phyloP scores from a whole-genome alignment of 768 basidiomycete genomes.

The Lentinula lateritia region DNA sequence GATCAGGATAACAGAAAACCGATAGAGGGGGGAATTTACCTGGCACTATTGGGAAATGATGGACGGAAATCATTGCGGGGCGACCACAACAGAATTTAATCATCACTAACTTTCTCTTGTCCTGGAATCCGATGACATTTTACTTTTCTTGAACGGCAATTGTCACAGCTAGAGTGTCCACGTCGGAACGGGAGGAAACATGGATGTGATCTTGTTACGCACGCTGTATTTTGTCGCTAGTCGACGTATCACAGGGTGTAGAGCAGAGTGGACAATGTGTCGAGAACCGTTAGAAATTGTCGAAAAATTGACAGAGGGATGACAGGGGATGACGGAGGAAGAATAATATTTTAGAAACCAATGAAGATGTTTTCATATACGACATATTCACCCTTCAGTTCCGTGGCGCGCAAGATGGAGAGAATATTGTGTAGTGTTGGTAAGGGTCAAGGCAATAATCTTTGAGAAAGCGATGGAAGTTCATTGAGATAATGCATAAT shows the following conservation, averaged over 20 bases:
- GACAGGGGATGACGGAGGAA: background rate
- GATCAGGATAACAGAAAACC: background rate
- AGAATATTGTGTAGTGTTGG: background rate
- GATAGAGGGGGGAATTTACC: slow-evolving; percentile 31
- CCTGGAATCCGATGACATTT: slow-evolving; percentile 82
- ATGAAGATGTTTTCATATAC: background rate
- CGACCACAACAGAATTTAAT: slow-evolving; percentile 11
- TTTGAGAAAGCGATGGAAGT: background rate
- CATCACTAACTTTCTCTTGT: slow-evolving; percentile 63
- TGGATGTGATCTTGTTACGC: background rate
- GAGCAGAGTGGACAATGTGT: background rate
- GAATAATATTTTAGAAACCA: background rate
- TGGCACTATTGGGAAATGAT: slow-evolving; percentile 46
- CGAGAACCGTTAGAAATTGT: background rate
- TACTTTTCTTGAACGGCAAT: slow-evolving; percentile 87
- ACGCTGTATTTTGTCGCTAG: background rate
- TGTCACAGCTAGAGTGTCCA: slow-evolving; percentile 88
- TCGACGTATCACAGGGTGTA: background rate
- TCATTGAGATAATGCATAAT: background rate
- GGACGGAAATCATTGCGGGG: slow-evolving; percentile 1
- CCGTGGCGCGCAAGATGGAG: background rate
- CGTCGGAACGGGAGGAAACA: slow-evolving; percentile 35
- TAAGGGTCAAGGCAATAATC: background rate
- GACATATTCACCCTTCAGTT: background rate
- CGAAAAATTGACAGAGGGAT: background rate